A percentile compares a stretch with the other conserved stretches of the same genome.
Evolutionary conservation across 2,329 filamentous ascomycete genomes (phyloP).

Genomic region (Byssoonygena ceratinophila): DNA sequence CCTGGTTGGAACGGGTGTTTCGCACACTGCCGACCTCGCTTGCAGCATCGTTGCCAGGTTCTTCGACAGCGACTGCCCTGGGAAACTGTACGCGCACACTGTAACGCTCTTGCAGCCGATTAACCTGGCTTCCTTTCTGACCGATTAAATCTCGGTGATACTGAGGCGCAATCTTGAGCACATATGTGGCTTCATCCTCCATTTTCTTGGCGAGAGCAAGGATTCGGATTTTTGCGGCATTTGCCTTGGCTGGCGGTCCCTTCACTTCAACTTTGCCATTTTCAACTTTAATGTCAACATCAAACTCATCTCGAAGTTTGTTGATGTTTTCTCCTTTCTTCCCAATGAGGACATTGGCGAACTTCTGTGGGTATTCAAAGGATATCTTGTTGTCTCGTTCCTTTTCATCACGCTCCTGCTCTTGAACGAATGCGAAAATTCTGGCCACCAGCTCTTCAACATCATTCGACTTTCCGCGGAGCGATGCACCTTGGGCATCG

Average conservation of each 20-base stretch:
- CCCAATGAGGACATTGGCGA: slow-evolving; percentile 71
- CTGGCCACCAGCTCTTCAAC: slow-evolving; percentile 64
- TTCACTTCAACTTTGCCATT: slow-evolving; percentile 93
- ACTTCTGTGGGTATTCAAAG: slow-evolving; percentile 93
- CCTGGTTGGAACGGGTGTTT: slow-evolving; percentile 60
- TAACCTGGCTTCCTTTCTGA: slow-evolving; percentile 74
- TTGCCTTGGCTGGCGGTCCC: slow-evolving; percentile 88
- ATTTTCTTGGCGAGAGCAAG: slow-evolving; percentile 66
- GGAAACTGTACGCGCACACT: slow-evolving; percentile 95
- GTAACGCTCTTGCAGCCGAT: slow-evolving; percentile 84
- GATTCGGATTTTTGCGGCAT: slow-evolving; percentile 75
- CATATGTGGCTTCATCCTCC: slow-evolving; percentile 80
- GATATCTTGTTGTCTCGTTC: slow-evolving; percentile 76
- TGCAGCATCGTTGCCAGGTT: slow-evolving; percentile 55
- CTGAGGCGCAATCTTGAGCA: slow-evolving; percentile 82
- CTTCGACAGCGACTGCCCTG: slow-evolving; percentile 59
- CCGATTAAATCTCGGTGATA: slow-evolving; percentile 93
- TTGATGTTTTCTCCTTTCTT: slow-evolving; percentile 59
- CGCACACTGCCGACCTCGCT: slow-evolving; percentile 53
- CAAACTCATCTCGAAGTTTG: slow-evolving; percentile 57
- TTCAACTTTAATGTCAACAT: slow-evolving; percentile 74
- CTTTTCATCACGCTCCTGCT: slow-evolving; percentile 85
- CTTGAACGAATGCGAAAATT: slow-evolving; percentile 66
- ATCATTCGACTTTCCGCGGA: slow-evolving; percentile 64
- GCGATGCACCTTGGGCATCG: slow-evolving; percentile 48